Evolutionary conservation across 2,329 filamentous ascomycete genomes (phyloP), one percentile per base, ranked within the genome.

Genomic region (Phaeoacremonium minimum): DNA sequence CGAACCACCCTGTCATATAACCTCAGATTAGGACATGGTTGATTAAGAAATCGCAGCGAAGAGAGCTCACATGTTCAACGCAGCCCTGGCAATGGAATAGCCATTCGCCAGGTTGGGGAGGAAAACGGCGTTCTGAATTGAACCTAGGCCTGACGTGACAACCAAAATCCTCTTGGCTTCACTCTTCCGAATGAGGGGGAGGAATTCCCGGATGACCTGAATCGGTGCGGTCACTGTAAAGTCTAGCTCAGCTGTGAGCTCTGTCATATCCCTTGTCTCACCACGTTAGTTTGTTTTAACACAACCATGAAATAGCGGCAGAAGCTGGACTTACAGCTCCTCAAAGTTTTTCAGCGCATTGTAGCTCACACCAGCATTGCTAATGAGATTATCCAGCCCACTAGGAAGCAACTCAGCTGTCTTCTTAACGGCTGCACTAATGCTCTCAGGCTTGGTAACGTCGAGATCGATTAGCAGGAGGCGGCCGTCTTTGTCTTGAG

Each of bases 351-450:
- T 20, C 11, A 37, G 32, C 1, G 34, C 34, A 11, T 40, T 22
- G 6, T 33, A 35, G 30, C 22, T 39, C 7, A 44, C 30, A 9
- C 49, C 49, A 7, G 49, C 49, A 20, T 47, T 51, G 32, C 43
- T 46, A 22, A 51, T 37, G 29, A 51, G 42, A 28, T 42, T 33
- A 32, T 49, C 49, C 7, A 51, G 43, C 5, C 49, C 49, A 15
- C 40, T 31, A 4, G 47, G 49, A 4, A 50, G 40, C 7, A 46
- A 28, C 22, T 40, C 35, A 3, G 36, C 29, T 2, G 35, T 30
- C 32, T 43, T 32, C 18, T 35, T 41, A 9, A 42, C 49, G n/a
- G 46, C 43, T 6, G 30, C 36, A 12, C 29, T 15, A 28, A 49
- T 36, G 35, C 38, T 40, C 7, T 39, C 41, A 11, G 28, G 34